Evolutionary conservation across 352 stramenopile genomes (phyloP).

Genomic region (Aphanomyces stellatus): DNA sequence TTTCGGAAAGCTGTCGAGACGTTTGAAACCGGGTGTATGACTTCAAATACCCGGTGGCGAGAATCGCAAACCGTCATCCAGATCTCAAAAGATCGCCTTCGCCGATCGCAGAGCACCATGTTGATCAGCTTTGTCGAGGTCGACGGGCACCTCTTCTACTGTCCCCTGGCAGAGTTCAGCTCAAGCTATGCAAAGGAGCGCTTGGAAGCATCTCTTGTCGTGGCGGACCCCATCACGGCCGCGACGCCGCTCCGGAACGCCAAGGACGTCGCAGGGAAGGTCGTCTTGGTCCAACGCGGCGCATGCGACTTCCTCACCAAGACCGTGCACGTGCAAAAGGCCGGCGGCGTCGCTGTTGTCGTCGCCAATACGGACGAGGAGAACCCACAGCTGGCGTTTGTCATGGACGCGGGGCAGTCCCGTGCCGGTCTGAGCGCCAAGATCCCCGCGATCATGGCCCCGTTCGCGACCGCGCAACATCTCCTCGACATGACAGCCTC

Average conservation of each 20-base stretch:
- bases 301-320: conserved; percentile 77
- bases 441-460: conserved; percentile 59
- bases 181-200: conserved; percentile 37
- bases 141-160: conserved; percentile 47
- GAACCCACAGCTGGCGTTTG: conserved; percentile 35
- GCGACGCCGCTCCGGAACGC: conserved; percentile 46
- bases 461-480: conserved; percentile 29
- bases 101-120: too few relatives aligned
- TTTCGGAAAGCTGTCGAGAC: too few relatives aligned
- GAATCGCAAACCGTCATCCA: too few relatives aligned
- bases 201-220: conserved; percentile 38
- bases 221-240: conserved; percentile 50
- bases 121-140: conserved; percentile 68
- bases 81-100: too few relatives aligned
- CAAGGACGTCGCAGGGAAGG: conserved; percentile 33
- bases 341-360: conserved; percentile 54
- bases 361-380: conserved; percentile 43
- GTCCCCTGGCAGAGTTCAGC: conserved; percentile 59
- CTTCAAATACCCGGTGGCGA: too few relatives aligned
- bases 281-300: conserved; percentile 56
- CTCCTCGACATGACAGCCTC: conserved; percentile 52
- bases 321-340: conserved; percentile 49
- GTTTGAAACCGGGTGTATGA: too few relatives aligned
- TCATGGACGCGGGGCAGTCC: conserved; percentile 53
- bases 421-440: conserved; percentile 20